Evolutionary conservation across 176 grass and related monocot genomes (phyloP).

Genomic region (Oryza coarctata): DNA sequence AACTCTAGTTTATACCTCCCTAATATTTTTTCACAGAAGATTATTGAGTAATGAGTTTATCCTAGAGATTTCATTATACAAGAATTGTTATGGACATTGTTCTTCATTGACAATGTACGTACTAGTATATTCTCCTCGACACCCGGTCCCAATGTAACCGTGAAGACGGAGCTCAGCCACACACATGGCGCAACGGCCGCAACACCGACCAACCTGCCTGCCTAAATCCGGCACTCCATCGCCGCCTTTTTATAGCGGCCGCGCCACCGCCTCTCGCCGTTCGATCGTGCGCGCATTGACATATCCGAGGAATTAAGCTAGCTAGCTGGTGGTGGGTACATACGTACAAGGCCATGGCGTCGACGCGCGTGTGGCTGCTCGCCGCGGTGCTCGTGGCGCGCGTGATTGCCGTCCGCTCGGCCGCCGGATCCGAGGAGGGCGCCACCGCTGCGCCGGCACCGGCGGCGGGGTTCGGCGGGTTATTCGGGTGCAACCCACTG

Average conservation of each 20-base stretch:
- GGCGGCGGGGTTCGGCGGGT: neutral
- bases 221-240: slow-evolving; percentile 6
- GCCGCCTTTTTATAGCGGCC: neutral
- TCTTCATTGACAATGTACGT: too few relatives aligned
- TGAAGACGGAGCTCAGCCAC: slow-evolving; percentile 17
- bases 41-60: neutral
- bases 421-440: neutral
- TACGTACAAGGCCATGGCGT: slow-evolving; percentile 11
- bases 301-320: neutral
- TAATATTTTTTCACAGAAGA: neutral
- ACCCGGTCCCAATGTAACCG: neutral
- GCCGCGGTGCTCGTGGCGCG: slow-evolving; percentile 28
- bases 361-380: slow-evolving; percentile 28
- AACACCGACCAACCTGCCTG: neutral
- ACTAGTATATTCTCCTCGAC: too few relatives aligned
- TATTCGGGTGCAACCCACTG: slow-evolving; percentile 27
- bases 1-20: neutral
- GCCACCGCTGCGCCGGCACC: neutral
- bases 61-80: too few relatives aligned
- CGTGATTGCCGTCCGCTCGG: neutral
- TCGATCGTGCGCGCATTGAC: neutral
- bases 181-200: neutral
- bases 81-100: too few relatives aligned
- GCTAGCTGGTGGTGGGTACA: neutral
- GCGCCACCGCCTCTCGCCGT: neutral